Evolutionary conservation across 306 rosid species (phyloP).

Genomic region (Corylus americana): DNA sequence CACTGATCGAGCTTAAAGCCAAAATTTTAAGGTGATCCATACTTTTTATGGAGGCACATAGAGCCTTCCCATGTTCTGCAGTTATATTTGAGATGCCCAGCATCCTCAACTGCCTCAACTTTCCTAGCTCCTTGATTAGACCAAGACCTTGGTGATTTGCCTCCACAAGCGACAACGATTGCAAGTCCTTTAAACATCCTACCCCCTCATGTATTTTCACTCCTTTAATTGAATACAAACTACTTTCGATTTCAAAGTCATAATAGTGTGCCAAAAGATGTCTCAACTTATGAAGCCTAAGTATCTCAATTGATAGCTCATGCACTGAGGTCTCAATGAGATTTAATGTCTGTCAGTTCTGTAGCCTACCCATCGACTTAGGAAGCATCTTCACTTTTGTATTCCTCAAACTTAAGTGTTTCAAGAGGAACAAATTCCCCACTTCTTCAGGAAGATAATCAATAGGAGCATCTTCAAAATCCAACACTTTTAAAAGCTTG

Average conservation of each 20-base stretch:
- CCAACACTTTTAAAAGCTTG: conserved; percentile 5
- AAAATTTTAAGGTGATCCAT: conserved; percentile 23
- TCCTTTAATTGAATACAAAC: not conserved
- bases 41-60: not conserved
- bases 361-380: conserved; percentile 1
- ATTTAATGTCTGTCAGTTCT: not conserved
- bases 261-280: conserved; percentile 11
- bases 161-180: not conserved
- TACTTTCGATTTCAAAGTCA: not conserved
- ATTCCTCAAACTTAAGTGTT: conserved; percentile 6
- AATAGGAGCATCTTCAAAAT: conserved; percentile 7
- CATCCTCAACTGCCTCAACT: conserved; percentile 7
- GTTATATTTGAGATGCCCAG: not conserved
- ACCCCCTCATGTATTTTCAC: conserved; percentile 12
- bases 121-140: not conserved
- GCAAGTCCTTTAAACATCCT: conserved; percentile 10
- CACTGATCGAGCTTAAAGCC: not conserved
- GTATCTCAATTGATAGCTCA: not conserved
- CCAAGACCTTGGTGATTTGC: not conserved
- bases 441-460: not conserved
- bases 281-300: not conserved
- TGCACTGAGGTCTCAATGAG: not conserved
- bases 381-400: conserved; percentile 3
- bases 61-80: not conserved
- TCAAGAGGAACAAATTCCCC: not conserved